phyloP scores from a whole-genome alignment of 768 basidiomycete species.

The Coprinopsis sp. region DNA sequence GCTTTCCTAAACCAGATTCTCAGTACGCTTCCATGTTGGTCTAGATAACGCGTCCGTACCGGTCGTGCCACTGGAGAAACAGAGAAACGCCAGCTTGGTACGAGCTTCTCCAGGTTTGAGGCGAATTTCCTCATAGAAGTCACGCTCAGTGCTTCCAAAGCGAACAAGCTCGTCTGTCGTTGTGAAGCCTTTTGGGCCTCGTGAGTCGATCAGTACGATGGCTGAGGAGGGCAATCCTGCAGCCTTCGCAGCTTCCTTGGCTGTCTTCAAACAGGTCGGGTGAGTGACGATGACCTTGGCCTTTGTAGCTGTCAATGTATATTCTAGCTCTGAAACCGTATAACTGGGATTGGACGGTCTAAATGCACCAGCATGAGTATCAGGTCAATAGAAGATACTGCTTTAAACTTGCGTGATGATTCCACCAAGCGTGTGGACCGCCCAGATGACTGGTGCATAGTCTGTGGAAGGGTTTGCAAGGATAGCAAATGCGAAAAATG shows the following conservation, averaged over 20 bases:
- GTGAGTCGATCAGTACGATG: slow-evolving; percentile 29
- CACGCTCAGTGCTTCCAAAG: slow-evolving; percentile 30
- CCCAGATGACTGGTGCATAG: slow-evolving; percentile 56
- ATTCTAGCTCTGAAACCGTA: slow-evolving; percentile 49
- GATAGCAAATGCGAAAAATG: not conserved
- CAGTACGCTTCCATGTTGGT: no score
- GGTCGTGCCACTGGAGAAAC: slow-evolving; percentile 75
- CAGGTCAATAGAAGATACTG: not conserved
- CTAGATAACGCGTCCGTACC: no score
- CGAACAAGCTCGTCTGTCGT: slow-evolving; percentile 46
- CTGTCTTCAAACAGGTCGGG: slow-evolving; percentile 38
- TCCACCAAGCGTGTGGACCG: slow-evolving; percentile 51
- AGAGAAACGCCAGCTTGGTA: slow-evolving; percentile 59
- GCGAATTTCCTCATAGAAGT: slow-evolving; percentile 40
- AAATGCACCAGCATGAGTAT: slow-evolving; percentile 11
- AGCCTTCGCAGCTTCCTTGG: slow-evolving; percentile 38
- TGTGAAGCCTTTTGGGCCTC: slow-evolving; percentile 8
- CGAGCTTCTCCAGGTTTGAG: slow-evolving; percentile 56
- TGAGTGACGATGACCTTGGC: slow-evolving; percentile 47
- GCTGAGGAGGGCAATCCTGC: slow-evolving; percentile 41
- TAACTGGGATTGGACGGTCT: slow-evolving; percentile 66
- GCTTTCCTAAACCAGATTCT: slow-evolving; percentile 24
- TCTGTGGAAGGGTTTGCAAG: slow-evolving; percentile 29
- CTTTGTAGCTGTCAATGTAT: slow-evolving; percentile 49
- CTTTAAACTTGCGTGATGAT: slow-evolving; percentile 46